These are phyloP conservation scores for Gloeopeniophorella convolvens DNA, from an alignment of 768 basidiomycete genomes.

Conservation along the genomic window DNA sequence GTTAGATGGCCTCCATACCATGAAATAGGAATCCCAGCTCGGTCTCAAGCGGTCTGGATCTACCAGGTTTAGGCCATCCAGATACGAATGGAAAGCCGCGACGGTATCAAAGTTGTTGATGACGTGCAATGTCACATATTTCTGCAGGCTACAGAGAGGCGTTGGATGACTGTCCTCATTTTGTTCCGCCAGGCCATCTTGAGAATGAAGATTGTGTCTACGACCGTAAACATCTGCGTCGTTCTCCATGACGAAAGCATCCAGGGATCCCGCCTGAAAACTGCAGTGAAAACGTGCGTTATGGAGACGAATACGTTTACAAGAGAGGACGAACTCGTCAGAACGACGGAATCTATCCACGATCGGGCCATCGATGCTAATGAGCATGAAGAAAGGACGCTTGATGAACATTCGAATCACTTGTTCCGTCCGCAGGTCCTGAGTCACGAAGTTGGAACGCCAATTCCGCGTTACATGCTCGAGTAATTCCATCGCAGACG, in stretches of 20 bases:
- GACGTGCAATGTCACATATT: conserved; percentile 54
- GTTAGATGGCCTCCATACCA: conserved; percentile 43
- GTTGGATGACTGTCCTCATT: neutral
- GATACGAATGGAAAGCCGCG: conserved; percentile 48
- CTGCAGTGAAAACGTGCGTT: conserved; percentile 13
- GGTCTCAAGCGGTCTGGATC: conserved; percentile 76
- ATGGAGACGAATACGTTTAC: neutral
- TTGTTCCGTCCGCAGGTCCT: conserved; percentile 51
- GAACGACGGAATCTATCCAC: conserved; percentile 59
- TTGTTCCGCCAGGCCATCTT: neutral
- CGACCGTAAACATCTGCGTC: conserved; percentile 64
- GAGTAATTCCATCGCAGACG: conserved; percentile 49
- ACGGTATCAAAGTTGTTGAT: conserved; percentile 56
- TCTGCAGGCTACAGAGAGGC: conserved; percentile 28
- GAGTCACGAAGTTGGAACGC: conserved; percentile 74
- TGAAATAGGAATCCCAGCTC: conserved; percentile 95
- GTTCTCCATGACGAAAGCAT: conserved; percentile 67
- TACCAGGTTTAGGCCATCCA: conserved; percentile 63
- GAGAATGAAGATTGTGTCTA: neutral
- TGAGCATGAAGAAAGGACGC: conserved; percentile 85
- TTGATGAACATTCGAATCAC: conserved; percentile 67
- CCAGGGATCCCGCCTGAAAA: conserved; percentile 38
- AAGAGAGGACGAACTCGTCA: conserved; percentile 32
- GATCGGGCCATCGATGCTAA: conserved; percentile 79
- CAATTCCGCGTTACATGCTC: conserved; percentile 76